Evolutionary conservation across 2,329 filamentous ascomycete genomes (phyloP).

Genomic region (Fusarium keratoplasticum): DNA sequence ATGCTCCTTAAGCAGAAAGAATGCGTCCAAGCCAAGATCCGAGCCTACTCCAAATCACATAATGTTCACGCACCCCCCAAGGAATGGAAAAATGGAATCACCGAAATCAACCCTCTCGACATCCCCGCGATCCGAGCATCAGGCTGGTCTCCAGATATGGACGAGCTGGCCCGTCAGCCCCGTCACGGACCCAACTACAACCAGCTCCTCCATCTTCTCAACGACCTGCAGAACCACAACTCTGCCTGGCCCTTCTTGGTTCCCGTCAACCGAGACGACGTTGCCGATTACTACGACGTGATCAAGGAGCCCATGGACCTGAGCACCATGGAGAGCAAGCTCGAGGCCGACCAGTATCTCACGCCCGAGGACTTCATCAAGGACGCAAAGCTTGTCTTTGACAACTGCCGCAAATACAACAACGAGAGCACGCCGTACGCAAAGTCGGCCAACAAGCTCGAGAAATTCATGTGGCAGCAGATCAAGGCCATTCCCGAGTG

Average conservation of each 20-base stretch:
- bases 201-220: conserved; percentile 90
- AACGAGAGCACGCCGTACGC: conserved; percentile 95
- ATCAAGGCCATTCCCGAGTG: conserved; percentile 94
- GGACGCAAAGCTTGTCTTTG: conserved; percentile 89
- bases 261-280: conserved; percentile 94
- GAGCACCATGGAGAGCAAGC: conserved; percentile 93
- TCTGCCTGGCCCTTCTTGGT: conserved; percentile 95
- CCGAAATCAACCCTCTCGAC: conserved; percentile 83
- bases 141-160: conserved; percentile 98
- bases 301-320: conserved; percentile 99
- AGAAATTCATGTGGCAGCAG: conserved; percentile 94
- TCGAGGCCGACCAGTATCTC: conserved; percentile 92
- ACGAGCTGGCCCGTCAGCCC: conserved; percentile 92
- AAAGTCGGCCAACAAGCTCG: conserved; percentile 93
- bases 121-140: conserved; percentile 91
- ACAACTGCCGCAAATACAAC: conserved; percentile 97
- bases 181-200: conserved; percentile 97
- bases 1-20: conserved; percentile 99
- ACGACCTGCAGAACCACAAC: conserved; percentile 93
- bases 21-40: conserved; percentile 92
- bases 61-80: conserved; percentile 86
- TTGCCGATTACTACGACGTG: conserved; percentile 98
- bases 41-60: conserved; percentile 89
- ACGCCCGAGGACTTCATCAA: conserved; percentile 92
- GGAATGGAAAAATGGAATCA: conserved; percentile 82